Conservation (phyloP, 1,139 yeast genomes). For the Scheffersomyces illinoinensis region DNA sequence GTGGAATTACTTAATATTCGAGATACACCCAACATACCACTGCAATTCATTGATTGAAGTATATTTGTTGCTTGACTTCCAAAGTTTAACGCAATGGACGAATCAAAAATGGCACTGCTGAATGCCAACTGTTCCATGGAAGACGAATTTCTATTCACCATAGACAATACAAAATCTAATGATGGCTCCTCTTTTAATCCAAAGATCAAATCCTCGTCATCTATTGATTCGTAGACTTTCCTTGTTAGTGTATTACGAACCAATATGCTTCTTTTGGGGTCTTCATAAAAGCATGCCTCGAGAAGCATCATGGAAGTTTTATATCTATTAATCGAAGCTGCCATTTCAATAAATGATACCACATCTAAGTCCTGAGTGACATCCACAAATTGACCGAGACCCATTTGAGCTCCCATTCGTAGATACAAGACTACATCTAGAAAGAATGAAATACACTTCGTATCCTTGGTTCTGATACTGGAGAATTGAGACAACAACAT, state of each 20-base stretch:
- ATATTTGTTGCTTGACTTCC: constrained; percentile 17
- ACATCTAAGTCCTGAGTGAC: constrained; percentile 39
- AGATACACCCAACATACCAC: constrained; percentile 54
- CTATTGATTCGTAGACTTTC: constrained; percentile 48
- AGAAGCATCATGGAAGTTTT: constrained; percentile 54
- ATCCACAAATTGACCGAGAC: constrained; percentile 28
- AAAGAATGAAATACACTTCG: constrained; percentile 28
- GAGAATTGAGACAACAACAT: constrained; percentile 13
- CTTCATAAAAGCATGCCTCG: constrained; percentile 36
- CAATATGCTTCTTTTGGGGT: constrained; percentile 22
- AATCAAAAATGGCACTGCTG: constrained; percentile 59
- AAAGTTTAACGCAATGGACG: constrained; percentile 25
- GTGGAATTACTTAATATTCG: constrained; percentile 25
- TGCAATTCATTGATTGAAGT: constrained; percentile 37
- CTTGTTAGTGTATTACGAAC: constrained; percentile 23
- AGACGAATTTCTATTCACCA: constrained; percentile 36
- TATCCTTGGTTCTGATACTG: constrained; percentile 7
- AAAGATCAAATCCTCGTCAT: constrained; percentile 60
- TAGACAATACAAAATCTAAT: constrained; percentile 49
- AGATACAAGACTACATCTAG: constrained; percentile 42
- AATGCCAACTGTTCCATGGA: constrained; percentile 48
- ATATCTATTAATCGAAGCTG: constrained; percentile 35
- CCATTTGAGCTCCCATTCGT: constrained; percentile 43
- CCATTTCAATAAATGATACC: constrained; percentile 28
- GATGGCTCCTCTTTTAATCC: constrained; percentile 65